Base-by-base conservation (phyloP, 2,329 filamentous ascomycete species). In the Ophiostoma sp. region DNA sequence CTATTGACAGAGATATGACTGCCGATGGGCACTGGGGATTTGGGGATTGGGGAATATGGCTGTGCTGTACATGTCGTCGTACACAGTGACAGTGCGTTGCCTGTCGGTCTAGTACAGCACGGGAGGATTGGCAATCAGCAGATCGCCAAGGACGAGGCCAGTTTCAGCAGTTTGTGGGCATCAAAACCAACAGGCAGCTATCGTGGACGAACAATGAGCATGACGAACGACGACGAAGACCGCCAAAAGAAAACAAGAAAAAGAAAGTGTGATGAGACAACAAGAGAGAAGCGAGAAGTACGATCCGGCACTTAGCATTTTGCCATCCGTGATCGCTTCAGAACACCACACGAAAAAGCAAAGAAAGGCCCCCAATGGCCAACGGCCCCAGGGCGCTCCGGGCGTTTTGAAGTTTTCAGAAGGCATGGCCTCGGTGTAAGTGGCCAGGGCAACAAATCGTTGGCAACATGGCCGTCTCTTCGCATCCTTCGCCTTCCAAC, bases 1-100 rank as follows among this genome's bases (percentile, higher is more conserved):
- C 42, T 45, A 36, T 61, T 63, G 57, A 63, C 57, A 63, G 57
- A 63, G 31, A 39, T 42, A 45, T 28, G 61, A 64, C 61, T 45
- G 9, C 57, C 57, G 57, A 22, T 39, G 57, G 52, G 22, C 19
- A 22, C 1, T 63, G 33, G 8, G 42, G 15, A n/a, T n/a, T 42
- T 42, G 2, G 36, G 5, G 36, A 39, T 39, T 39, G 39, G 39
- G 39, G 9, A 12, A 42, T 48, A 15, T 17, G 42, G 12, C 42
- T 19, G 12, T 2, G 4, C 2, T 12, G 42, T 17, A 45, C 42
- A 45, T 11, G 11, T 2, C 25, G 50, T 15, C 4, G 22, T 25
- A 11, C 12, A 42, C 39, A 15, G 39, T 15, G 12, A 42, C 39
- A 25, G 52, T 17, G n/a, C 50, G n/a, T 55, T n/a, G n/a, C n/a